Conservation (phyloP, 2,329 filamentous ascomycete species). For the Cercospora sesami region DNA sequence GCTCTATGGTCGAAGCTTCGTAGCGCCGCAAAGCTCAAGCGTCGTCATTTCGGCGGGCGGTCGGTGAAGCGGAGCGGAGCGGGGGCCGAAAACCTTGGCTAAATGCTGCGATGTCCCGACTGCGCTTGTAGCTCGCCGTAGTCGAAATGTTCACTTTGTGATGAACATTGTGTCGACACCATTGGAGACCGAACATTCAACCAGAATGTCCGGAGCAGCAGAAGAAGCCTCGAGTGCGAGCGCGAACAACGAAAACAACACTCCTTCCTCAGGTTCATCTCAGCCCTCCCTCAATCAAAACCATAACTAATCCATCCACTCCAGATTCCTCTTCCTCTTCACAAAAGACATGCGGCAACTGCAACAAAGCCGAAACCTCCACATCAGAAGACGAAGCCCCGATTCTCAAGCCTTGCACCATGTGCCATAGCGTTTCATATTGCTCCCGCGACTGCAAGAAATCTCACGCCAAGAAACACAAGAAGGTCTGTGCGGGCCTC, state of each 20-base stretch:
- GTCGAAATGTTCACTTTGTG: background rate
- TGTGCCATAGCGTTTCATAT: slow-evolving; percentile 44
- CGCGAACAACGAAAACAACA: background rate
- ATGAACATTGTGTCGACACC: background rate
- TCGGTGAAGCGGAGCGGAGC: background rate
- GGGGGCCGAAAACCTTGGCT: background rate
- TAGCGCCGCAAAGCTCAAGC: slow-evolving; percentile 5
- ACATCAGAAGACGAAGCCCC: slow-evolving; percentile 13
- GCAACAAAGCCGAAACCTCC: slow-evolving; percentile 21
- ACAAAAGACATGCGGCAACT: slow-evolving; percentile 18
- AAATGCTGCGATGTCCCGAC: background rate
- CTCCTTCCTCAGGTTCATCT: background rate
- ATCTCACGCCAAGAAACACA: slow-evolving; percentile 43
- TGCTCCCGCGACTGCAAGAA: slow-evolving; percentile 47
- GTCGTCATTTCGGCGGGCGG: slow-evolving; percentile 1
- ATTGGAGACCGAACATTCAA: background rate
- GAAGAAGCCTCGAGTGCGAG: background rate
- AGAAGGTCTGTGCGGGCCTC: slow-evolving; percentile 42
- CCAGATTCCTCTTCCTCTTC: background rate
- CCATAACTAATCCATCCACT: background rate
- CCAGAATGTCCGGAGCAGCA: background rate
- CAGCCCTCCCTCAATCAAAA: too few species aligned
- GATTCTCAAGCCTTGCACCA: slow-evolving; percentile 41
- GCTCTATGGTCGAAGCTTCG: slow-evolving; percentile 7
- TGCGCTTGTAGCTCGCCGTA: background rate